phyloP scores from a whole-genome alignment of 176 grass and related monocot genomes.

The Cymbopogon citratus region DNA sequence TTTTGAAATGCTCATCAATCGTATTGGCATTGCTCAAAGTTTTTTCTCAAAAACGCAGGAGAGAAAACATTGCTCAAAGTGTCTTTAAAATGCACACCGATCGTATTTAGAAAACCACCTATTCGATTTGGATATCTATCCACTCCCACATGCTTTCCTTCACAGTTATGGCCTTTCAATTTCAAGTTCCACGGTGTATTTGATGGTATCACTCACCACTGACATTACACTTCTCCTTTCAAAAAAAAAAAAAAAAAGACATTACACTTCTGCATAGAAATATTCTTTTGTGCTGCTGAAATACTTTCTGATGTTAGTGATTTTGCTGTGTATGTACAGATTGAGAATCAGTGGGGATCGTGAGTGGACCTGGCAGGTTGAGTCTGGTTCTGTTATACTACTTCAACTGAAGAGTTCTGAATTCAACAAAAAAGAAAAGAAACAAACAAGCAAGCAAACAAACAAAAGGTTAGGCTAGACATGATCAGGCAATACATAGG shows the following conservation, averaged over 20 bases:
- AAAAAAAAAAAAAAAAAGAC: too few species aligned
- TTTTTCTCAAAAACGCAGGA: too few species aligned
- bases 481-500: background rate
- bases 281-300: background rate
- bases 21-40: too few species aligned
- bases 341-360: background rate
- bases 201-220: background rate
- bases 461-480: background rate
- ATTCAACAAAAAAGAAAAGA: background rate
- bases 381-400: background rate
- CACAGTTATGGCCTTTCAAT: background rate
- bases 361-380: background rate
- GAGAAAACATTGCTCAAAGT: too few species aligned
- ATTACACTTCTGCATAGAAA: background rate
- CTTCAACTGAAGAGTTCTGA: background rate
- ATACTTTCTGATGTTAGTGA: background rate
- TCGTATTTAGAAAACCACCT: background rate
- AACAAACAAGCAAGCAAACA: too few species aligned
- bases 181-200: background rate
- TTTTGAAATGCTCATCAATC: too few species aligned
- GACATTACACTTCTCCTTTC: too few species aligned
- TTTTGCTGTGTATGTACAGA: constrained; percentile 29
- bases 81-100: background rate
- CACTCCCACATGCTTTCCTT: background rate
- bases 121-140: background rate